These are phyloP conservation scores for Aspergillus neotritici DNA, from an alignment of 2,329 filamentous ascomycete species.

Conservation along the genomic window DNA sequence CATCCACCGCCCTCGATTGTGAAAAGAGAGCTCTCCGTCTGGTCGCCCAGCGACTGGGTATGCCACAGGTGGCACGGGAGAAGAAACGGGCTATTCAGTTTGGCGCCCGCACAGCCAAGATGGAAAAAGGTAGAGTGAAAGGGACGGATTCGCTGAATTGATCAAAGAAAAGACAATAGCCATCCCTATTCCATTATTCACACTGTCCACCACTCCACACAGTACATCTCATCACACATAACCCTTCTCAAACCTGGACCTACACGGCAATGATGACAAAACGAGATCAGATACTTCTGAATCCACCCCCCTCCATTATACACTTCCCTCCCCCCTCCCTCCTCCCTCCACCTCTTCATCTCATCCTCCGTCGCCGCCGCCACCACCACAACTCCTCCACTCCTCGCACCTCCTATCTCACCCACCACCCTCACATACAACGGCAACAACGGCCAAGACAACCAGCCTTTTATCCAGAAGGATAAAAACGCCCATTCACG, in stretches of 20 bases:
- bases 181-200: neutral
- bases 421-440: neutral
- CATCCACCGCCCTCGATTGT: slow-evolving; percentile 53
- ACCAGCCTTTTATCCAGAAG: neutral
- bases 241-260: neutral
- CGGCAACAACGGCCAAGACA: neutral
- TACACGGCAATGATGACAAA: slow-evolving; percentile 36
- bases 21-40: slow-evolving; percentile 77
- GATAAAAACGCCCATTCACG: neutral
- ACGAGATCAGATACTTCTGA: slow-evolving; percentile 41
- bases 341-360: no score
- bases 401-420: neutral
- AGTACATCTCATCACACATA: neutral
- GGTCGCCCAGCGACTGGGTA: slow-evolving; percentile 66
- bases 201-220: neutral
- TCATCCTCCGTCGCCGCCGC: no score
- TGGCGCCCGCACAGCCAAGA: slow-evolving; percentile 75
- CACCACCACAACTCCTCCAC: no score
- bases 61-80: slow-evolving; percentile 68
- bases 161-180: slow-evolving; percentile 8
- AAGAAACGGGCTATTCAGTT: slow-evolving; percentile 93
- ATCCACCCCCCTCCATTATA: slow-evolving; percentile 11
- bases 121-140: slow-evolving; percentile 61
- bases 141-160: slow-evolving; percentile 54
- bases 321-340: no score